phyloP scores from a whole-genome alignment of 2,329 filamentous ascomycete genomes.

The Scopulariopsis brevicaulis region DNA sequence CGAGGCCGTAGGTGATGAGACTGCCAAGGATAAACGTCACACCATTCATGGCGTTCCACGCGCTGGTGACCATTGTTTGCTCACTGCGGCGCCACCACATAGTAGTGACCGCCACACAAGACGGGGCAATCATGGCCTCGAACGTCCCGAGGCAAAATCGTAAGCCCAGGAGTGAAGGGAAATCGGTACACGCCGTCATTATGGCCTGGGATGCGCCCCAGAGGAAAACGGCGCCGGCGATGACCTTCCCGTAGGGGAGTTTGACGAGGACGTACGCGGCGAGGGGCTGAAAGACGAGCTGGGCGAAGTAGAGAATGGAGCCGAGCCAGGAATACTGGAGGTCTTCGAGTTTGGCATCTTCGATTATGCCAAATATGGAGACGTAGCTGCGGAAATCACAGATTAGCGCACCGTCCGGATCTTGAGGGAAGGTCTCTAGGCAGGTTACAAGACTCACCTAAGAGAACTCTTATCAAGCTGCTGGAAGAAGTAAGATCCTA shows the following conservation, averaged over 20 bases:
- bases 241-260: slow-evolving; percentile 37
- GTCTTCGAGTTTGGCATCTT: slow-evolving; percentile 43
- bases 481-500: slow-evolving; percentile 47
- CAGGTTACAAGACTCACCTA: slow-evolving; percentile 5
- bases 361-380: slow-evolving; percentile 50
- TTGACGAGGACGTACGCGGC: slow-evolving; percentile 36
- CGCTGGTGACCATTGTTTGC: slow-evolving; percentile 39
- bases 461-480: slow-evolving; percentile 39
- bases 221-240: slow-evolving; percentile 31
- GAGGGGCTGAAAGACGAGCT: slow-evolving; percentile 39
- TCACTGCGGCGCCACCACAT: slow-evolving; percentile 43
- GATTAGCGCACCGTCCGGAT: background rate
- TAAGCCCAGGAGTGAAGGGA: slow-evolving; percentile 26
- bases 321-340: slow-evolving; percentile 45
- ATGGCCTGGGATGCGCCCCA: slow-evolving; percentile 37
- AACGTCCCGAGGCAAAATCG: slow-evolving; percentile 30
- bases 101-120: slow-evolving; percentile 38
- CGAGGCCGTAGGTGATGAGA: slow-evolving; percentile 45
- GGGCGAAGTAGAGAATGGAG: slow-evolving; percentile 42
- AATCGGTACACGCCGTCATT: slow-evolving; percentile 35
- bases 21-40: slow-evolving; percentile 41
- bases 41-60: slow-evolving; percentile 45
- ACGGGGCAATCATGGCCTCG: slow-evolving; percentile 35
- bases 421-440: background rate
- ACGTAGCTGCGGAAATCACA: slow-evolving; percentile 27